These are phyloP conservation scores for Strobilomyces echinocephalus DNA, from an alignment of 768 basidiomycete species.

Conservation along the genomic window DNA sequence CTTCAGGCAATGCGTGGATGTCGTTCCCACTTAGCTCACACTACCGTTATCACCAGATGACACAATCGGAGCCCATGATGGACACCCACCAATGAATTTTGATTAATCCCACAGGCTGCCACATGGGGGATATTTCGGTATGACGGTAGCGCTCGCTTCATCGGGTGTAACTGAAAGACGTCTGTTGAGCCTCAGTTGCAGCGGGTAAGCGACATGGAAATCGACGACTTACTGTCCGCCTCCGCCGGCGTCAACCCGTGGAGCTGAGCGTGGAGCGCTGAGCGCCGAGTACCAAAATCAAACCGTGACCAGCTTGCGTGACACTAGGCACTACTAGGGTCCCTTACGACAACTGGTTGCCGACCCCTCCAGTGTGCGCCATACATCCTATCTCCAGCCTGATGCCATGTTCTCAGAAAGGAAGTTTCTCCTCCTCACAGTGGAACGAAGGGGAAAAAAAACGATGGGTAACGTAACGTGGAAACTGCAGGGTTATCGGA, in stretches of 20 bases:
- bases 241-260: neutral
- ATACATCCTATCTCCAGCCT: conserved; percentile 19
- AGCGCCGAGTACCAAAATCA: neutral
- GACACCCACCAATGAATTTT: conserved; percentile 7
- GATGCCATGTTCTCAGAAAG: conserved; percentile 1
- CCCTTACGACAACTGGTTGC: conserved; percentile 21
- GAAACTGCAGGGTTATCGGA: conserved; percentile 14
- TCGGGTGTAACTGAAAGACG: neutral
- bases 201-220: neutral
- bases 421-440: conserved; percentile 10
- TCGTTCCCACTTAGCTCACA: conserved; percentile 12
- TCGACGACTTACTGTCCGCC: neutral
- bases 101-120: conserved; percentile 4
- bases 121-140: neutral
- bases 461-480: conserved; percentile 24
- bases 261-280: neutral
- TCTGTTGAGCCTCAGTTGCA: neutral
- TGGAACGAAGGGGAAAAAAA: conserved; percentile 8
- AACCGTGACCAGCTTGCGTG: neutral
- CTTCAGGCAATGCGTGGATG: neutral
- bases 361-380: conserved; percentile 4
- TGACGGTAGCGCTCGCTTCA: conserved; percentile 1
- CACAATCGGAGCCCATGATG: neutral
- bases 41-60: conserved; percentile 13
- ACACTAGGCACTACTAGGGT: conserved; percentile 3